Conservation (phyloP, 805 yeast genomes). For the Metschnikowia matae region DNA sequence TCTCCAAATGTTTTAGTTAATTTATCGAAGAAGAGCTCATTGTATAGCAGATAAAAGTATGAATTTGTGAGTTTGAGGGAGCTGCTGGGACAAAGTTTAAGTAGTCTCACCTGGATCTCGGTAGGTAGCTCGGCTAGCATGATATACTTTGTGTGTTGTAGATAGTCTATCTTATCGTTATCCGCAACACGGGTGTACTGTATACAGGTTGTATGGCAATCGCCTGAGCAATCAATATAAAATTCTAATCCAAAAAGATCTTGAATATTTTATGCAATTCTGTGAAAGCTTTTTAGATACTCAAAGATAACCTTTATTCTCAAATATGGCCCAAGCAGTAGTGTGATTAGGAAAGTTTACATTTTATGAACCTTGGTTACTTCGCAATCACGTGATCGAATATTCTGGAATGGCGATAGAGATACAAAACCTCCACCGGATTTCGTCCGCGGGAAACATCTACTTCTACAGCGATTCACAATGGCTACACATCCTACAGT, state of each 20-base stretch:
- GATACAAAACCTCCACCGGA: neutral
- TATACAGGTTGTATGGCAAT: neutral
- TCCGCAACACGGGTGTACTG: neutral
- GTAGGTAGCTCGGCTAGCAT: conserved; percentile 31
- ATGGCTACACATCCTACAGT: conserved; percentile 45
- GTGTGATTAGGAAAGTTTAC: neutral
- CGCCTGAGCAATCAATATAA: neutral
- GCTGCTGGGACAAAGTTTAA: conserved; percentile 31
- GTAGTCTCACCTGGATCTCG: conserved; percentile 40
- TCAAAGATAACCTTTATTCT: no score
- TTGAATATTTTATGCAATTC: neutral
- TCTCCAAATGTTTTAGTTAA: conserved; percentile 37
- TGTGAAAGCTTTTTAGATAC: neutral
- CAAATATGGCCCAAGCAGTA: no score
- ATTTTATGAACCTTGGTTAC: neutral
- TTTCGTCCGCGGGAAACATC: neutral
- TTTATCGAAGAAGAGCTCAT: conserved; percentile 43
- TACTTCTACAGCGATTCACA: neutral
- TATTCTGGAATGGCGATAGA: conserved; percentile 14
- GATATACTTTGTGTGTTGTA: neutral
- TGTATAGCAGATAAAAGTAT: conserved; percentile 48
- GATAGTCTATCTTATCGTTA: conserved; percentile 2
- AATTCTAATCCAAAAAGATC: neutral
- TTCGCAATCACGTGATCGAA: conserved; percentile 16
- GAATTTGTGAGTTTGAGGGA: conserved; percentile 32